Percentiles rank a stretch among this genome's conserved stretches.
phyloP scores from a whole-genome alignment of 768 basidiomycete genomes.

The Auricularia auricula-judae region DNA sequence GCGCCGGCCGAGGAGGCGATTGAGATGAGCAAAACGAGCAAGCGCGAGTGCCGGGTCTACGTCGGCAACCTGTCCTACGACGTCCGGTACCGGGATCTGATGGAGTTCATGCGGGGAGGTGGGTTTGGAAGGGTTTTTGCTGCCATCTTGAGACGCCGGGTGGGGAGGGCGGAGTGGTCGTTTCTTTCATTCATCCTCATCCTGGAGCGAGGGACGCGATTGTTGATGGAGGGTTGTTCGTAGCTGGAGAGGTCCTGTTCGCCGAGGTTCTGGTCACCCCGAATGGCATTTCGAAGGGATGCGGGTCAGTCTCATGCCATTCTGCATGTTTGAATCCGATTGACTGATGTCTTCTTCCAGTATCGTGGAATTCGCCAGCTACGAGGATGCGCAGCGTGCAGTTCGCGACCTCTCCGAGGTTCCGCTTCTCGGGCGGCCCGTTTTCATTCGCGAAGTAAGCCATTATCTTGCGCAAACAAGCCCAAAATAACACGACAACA shows the following conservation, averaged over 20 bases:
- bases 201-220: slow-evolving; percentile 48
- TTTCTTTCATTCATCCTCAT: neutral
- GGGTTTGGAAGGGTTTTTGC: slow-evolving; percentile 61
- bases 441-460: slow-evolving; percentile 91
- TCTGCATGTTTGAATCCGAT: neutral
- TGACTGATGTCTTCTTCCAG: slow-evolving; percentile 27
- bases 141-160: slow-evolving; percentile 13
- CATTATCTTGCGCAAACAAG: neutral
- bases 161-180: slow-evolving; percentile 16
- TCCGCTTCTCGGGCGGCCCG: slow-evolving; percentile 81
- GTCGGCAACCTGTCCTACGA: slow-evolving; percentile 99
- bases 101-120: slow-evolving; percentile 99
- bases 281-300: slow-evolving; percentile 94
- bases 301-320: slow-evolving; percentile 62
- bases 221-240: slow-evolving; percentile 85
- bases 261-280: slow-evolving; percentile 98
- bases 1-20: slow-evolving; percentile 87
- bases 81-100: slow-evolving; percentile 96
- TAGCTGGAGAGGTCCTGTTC: slow-evolving; percentile 99
- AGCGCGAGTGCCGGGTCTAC: slow-evolving; percentile 96
- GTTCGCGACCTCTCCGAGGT: slow-evolving; percentile 87
- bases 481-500: slow-evolving; percentile 19
- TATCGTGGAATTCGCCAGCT: slow-evolving; percentile 89
- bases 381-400: slow-evolving; percentile 81
- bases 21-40: slow-evolving; percentile 92